Evolutionary conservation across 1,139 yeast genomes (phyloP), one percentile per base, ranked within the genome.

Genomic region (Candida sp.): DNA sequence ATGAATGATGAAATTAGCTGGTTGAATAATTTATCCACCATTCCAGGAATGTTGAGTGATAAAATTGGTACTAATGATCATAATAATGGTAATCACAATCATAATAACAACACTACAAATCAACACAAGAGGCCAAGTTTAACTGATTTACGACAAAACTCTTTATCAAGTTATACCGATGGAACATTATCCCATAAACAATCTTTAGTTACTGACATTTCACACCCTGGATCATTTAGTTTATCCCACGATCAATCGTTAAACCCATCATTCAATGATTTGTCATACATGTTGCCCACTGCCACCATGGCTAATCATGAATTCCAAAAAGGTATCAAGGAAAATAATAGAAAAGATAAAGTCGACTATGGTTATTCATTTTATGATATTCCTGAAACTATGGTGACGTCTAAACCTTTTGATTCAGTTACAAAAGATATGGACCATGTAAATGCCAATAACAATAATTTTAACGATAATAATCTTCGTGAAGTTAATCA

Each of bases 301-400:
- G 72, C 67, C 2, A 67, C 71, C 25, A 62, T 66, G 15, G 48
- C 61, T 9, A 54, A 53, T 39, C 60, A 57, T 29, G 66, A 61
- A 41, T 45, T 51, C 22, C 48, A 49, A 40, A 51, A 50, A 39
- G 50, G 51, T 7, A 36, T 32, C 35, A 35, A 32, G 38, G 37
- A 25, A 21, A 38, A 29, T 35, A 32, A 9, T 32, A 39, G 35
- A 25, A 36, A 47, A 36, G 49, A 47, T 44, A 50, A 50, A 33
- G 61, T 58, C n/a, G 66, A 60, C 36, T 66, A 61, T 47, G 78
- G 79, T 3, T 73, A 73, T 48, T 71, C 77, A 1, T 73, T 74
- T 48, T 73, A 73, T 48, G 79, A 73, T 50, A 64, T 72, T 5
- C 77, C 77, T 1, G 76, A 71, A 22, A 52, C 65, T 4, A 59